Evolutionary conservation across 2,329 filamentous ascomycete species (phyloP), one percentile per base, ranked within the genome.

Genomic region (Talaromyces sp.): DNA sequence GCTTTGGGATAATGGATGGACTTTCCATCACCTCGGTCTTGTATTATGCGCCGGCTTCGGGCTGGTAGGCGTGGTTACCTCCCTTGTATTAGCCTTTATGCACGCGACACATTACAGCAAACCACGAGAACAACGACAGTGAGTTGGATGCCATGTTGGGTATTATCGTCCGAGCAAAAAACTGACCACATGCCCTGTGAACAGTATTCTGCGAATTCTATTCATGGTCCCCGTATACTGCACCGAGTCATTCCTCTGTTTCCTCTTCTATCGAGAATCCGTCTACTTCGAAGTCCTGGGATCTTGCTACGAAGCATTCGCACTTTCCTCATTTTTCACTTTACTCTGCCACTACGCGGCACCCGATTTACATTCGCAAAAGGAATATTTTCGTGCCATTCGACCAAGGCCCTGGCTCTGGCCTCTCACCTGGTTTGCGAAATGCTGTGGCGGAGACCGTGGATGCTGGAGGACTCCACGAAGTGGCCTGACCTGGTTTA

Each of bases 401-500:
- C 80, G 81, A 39, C 87, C 88, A 14, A 86, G 87, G 73, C 85
- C 85, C 57, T 96, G 92, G 92, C 85, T 94, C 13, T 87, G 84
- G 85, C 90, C 91, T 0, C 69, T 94, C 22, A 87, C 79, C 68
- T 91, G 89, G 85, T 82, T 91, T 66, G 85, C 88, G 69, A 88
- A 85, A 71, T 90, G 88, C 74, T 90, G 87, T 64, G 88, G 90
- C 43, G 89, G 90, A 39, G 77, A 90, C 66, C 81, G 85, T 62
- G 90, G 91, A 0, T 82, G 84, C 31, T 89, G 91, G 83, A 84
- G 91, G 69, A 89, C 84, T n/a, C 92, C 92, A 0, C 82, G 85
- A 69, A 95, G 90, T 76, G 92, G 92, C 1, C 79, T 96, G 75
- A 96, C 92, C 0, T 95, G 91, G 91, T 96, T 96, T 79, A 96